phyloP scores from a whole-genome alignment of 23 red algal species.

The Gracilaria domingensis region DNA sequence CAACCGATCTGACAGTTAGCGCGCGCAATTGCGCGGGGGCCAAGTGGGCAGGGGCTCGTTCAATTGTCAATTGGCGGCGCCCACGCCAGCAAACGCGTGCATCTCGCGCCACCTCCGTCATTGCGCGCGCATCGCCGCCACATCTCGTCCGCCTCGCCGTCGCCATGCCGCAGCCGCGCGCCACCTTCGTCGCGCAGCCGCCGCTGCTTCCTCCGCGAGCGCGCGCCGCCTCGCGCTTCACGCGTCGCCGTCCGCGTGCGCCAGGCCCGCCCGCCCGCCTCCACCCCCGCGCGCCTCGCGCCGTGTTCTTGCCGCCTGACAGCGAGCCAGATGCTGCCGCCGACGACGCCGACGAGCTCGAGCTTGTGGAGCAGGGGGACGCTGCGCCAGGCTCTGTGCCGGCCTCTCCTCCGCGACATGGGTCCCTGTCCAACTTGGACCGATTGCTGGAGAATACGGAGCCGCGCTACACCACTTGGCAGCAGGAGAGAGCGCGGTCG shows the following conservation, averaged over 20 bases:
- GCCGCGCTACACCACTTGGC: conserved; percentile 54
- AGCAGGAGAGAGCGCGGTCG: not conserved
- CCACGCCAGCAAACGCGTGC: not conserved
- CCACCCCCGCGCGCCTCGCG: not conserved
- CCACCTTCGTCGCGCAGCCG: conserved; percentile 19
- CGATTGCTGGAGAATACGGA: conserved; percentile 45
- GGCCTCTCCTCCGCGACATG: not conserved
- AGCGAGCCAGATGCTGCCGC: not conserved
- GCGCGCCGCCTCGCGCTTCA: not conserved
- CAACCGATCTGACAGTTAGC: not conserved
- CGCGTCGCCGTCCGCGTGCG: conserved; percentile 4
- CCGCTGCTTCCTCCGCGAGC: not conserved
- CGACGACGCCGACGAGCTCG: not conserved
- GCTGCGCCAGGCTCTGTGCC: not conserved
- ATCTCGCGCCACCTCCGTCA: not conserved
- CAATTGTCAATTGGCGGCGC: not conserved
- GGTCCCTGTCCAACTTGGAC: conserved; percentile 37
- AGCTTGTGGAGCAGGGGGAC: not conserved
- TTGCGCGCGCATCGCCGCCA: not conserved
- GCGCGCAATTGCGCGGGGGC: not conserved
- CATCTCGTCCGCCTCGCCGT: not conserved
- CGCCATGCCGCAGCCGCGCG: conserved; percentile 2
- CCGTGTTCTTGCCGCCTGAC: conserved; percentile 11
- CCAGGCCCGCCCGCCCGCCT: not conserved
- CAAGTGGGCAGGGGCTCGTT: not conserved